phyloP scores from a whole-genome alignment of 2,329 filamentous ascomycete species.

The Hypoxylon sp. region DNA sequence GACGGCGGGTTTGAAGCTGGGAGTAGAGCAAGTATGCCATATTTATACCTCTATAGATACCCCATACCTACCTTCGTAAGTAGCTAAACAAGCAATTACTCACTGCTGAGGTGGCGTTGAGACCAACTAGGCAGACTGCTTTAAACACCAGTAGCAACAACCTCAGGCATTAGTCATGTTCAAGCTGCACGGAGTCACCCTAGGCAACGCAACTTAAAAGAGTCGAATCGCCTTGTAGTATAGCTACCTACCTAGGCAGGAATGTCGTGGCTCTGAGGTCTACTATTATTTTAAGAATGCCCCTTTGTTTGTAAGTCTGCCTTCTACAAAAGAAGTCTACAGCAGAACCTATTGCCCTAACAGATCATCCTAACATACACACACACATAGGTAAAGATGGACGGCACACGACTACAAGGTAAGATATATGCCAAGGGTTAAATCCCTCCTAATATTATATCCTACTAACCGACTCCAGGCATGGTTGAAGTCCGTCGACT shows the following conservation, averaged over 20 bases:
- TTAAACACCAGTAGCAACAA: neutral
- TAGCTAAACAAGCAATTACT: neutral
- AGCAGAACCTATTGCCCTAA: neutral
- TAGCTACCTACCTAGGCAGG: neutral
- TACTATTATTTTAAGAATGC: neutral
- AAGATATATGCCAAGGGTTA: neutral
- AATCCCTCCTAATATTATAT: neutral
- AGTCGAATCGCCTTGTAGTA: neutral
- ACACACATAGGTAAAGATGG: neutral
- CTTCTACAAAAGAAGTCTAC: neutral
- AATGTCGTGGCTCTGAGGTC: neutral
- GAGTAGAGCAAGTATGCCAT: neutral
- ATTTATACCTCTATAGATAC: neutral
- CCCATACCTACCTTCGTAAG: no score
- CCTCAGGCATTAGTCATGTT: neutral
- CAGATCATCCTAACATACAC: neutral
- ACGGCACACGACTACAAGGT: neutral
- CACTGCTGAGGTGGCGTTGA: neutral
- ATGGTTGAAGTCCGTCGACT: constrained; percentile 33
- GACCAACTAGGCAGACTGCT: neutral
- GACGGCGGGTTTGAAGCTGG: neutral
- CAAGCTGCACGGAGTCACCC: neutral
- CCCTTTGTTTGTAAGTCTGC: neutral
- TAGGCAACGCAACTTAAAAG: constrained; percentile 1
- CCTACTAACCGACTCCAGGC: neutral